phyloP scores from a whole-genome alignment of 192 early-diverging fungal genomes.

The Coemansia sp. region DNA sequence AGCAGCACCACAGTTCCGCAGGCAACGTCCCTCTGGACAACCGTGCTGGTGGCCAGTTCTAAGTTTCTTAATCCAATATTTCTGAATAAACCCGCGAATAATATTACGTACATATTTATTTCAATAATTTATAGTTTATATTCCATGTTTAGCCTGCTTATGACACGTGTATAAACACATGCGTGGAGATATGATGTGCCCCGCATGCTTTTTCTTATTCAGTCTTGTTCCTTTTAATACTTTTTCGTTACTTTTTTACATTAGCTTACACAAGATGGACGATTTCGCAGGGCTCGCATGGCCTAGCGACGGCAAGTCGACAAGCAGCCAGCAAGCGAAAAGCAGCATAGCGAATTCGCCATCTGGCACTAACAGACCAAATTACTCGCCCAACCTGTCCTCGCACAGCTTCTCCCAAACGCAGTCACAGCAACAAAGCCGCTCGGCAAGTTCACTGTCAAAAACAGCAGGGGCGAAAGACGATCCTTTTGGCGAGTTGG shows the following conservation, averaged over 20 bases:
- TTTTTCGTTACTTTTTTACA: conserved; percentile 6
- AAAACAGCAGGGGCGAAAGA: conserved; percentile 15
- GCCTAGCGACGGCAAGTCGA: conserved; percentile 6
- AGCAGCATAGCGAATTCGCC: neutral
- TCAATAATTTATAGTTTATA: no score
- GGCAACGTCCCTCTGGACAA: neutral
- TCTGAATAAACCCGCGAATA: neutral
- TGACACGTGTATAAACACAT: no score
- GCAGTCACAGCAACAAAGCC: neutral
- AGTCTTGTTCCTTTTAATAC: no score
- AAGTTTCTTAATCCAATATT: neutral
- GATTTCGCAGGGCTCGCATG: conserved; percentile 33
- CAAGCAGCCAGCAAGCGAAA: conserved; percentile 2
- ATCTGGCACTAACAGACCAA: conserved; percentile 17
- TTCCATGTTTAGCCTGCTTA: no score
- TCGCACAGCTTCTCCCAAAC: neutral
- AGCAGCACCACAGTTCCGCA: neutral
- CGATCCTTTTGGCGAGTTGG: conserved; percentile 51
- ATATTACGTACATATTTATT: no score
- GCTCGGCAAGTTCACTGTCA: conserved; percentile 2
- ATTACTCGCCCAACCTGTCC: conserved; percentile 37
- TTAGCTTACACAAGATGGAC: conserved; percentile 23
- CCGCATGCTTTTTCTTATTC: no score
- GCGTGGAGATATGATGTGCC: no score
- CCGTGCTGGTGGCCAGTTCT: neutral